Evolutionary conservation across 1,284 basidiomycete species (phyloP).

Genomic region (Rhodotorula sp.): DNA sequence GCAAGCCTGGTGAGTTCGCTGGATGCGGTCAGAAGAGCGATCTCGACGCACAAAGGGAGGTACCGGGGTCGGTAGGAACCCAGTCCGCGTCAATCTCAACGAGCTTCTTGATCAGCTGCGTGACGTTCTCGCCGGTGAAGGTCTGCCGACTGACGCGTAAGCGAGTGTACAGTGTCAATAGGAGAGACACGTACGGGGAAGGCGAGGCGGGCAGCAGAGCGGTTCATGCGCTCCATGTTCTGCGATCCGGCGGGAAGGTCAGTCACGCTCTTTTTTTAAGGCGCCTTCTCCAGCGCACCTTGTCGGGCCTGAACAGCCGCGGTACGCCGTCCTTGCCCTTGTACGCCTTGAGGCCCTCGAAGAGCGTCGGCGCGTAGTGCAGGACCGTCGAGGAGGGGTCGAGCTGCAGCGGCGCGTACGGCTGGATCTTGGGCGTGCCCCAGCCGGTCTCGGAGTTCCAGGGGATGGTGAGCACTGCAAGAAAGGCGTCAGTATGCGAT

Average conservation of each 20-base stretch:
- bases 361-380: constrained; percentile 86
- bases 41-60: constrained; percentile 58
- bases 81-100: constrained; percentile 84
- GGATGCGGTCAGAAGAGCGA: background rate
- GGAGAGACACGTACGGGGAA: constrained; percentile 57
- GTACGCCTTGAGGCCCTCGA: constrained; percentile 98
- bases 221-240: constrained; percentile 85
- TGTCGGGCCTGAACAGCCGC: constrained; percentile 92
- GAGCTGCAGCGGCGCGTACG: constrained; percentile 75
- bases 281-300: constrained; percentile 49
- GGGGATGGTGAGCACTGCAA: constrained; percentile 70
- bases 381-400: constrained; percentile 81
- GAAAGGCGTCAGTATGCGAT: background rate
- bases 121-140: constrained; percentile 78
- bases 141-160: constrained; percentile 2
- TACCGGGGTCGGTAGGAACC: constrained; percentile 87
- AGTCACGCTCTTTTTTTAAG: background rate
- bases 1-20: no score
- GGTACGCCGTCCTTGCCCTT: constrained; percentile 74
- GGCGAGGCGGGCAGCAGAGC: constrained; percentile 64
- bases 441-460: constrained; percentile 76
- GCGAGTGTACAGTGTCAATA: fast-evolving
- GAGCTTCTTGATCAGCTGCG: constrained; percentile 86
- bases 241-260: background rate
- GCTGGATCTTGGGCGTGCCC: constrained; percentile 79